Conservation (phyloP, 768 basidiomycete species). For the Strobilomyces dryophilus region DNA sequence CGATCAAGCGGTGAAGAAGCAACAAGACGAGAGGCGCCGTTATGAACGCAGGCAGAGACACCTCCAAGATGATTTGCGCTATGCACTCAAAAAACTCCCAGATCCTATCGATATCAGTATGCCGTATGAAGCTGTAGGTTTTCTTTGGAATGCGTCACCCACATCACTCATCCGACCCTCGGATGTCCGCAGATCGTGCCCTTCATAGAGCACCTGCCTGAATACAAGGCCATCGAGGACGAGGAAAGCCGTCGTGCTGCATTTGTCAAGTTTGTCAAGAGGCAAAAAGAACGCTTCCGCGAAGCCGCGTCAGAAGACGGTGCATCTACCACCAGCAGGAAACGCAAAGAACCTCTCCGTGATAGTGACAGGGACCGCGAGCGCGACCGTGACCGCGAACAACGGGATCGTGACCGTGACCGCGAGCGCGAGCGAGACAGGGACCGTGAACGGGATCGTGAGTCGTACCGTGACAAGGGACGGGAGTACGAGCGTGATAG, state of each 20-base stretch:
- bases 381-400: conserved; percentile 34
- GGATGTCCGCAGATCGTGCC: conserved; percentile 53
- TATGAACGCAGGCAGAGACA: conserved; percentile 81
- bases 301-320: conserved; percentile 80
- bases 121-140: conserved; percentile 75
- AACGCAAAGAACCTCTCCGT: conserved; percentile 65
- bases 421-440: conserved; percentile 25
- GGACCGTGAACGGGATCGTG: conserved; percentile 24
- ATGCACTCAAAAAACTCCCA: conserved; percentile 87
- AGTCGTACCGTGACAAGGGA: conserved; percentile 28
- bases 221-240: conserved; percentile 84
- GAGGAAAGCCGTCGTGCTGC: conserved; percentile 81
- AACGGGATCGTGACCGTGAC: conserved; percentile 29
- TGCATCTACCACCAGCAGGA: conserved; percentile 71
- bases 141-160: not conserved
- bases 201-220: conserved; percentile 74
- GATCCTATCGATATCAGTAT: conserved; percentile 74
- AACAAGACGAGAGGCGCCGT: conserved; percentile 83
- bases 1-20: conserved; percentile 64
- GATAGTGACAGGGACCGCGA: conserved; percentile 50
- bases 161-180: not conserved
- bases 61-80: conserved; percentile 91
- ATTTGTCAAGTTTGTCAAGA: conserved; percentile 82
- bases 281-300: conserved; percentile 88
- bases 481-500: conserved; percentile 37